phyloP scores from a whole-genome alignment of 2,329 filamentous ascomycete genomes.

The Mycosphaerelloides madeirae region DNA sequence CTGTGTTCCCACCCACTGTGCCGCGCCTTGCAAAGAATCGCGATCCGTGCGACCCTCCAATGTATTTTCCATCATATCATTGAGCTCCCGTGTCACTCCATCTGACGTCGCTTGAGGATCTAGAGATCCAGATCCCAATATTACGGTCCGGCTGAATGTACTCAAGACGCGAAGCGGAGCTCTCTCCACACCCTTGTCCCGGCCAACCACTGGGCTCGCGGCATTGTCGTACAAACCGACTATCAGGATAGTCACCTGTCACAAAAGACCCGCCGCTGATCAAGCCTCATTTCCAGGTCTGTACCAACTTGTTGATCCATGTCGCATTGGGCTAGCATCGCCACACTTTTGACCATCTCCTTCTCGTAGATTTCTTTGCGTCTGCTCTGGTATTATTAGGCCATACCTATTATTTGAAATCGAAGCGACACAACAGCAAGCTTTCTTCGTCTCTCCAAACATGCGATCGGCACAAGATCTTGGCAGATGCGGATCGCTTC shows the following conservation, averaged over 20 bases:
- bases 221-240: conserved; percentile 1
- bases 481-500: too few relatives aligned
- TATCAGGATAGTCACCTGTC: not conserved
- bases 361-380: not conserved
- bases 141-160: too few relatives aligned
- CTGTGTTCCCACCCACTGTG: too few relatives aligned
- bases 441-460: too few relatives aligned
- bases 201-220: not conserved
- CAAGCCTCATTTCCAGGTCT: not conserved
- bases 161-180: conserved; percentile 5
- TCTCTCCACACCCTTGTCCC: conserved; percentile 6
- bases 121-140: too few relatives aligned
- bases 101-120: too few relatives aligned
- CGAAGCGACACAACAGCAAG: not conserved
- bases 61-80: too few relatives aligned
- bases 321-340: not conserved
- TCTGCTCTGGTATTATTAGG: not conserved
- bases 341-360: not conserved
- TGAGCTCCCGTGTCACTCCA: too few relatives aligned
- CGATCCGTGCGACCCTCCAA: too few relatives aligned
- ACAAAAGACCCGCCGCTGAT: not conserved
- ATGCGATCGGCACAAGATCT: too few relatives aligned
- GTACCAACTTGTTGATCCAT: not conserved
- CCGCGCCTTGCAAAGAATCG: too few relatives aligned
- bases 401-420: conserved; percentile 1